Base-by-base conservation (phyloP, 2,329 filamentous ascomycete genomes). In the Calonectria henricotiae region DNA sequence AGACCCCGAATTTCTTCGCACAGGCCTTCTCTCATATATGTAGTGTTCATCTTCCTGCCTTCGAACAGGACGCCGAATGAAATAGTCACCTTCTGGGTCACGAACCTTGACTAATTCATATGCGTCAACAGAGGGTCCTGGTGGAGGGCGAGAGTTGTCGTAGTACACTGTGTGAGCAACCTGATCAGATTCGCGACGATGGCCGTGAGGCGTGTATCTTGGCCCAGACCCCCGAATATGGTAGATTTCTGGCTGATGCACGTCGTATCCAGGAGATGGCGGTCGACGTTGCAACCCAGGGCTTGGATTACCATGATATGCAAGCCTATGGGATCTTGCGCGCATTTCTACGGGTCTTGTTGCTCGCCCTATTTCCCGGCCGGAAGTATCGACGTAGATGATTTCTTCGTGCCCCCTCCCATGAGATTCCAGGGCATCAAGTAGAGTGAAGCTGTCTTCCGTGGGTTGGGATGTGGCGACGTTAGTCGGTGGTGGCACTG, bases 51-150 rank as follows among this genome's bases (percentile, higher is more conserved):
- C 62, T 13, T 69, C 73, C 30, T 81, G 80, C 35, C 79, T 77
- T 46, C 77, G 76, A 27, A 85, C 72, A 5, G 85, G 85, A 32
- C 85, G 82, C 44, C 83, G 81, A 64, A 87, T 81, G 69, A 85
- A 83, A 70, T 87, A 88, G 60, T 85, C 82, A 12, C 86, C 86
- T 23, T 83, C 78, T 2, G 83, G 79, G 73, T 86, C 84, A 13
- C 82, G 80, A 8, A 86, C 83, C 44, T 85, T 82, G 39, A 89
- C 81, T 12, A 87, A 79, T 74, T 89, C 86, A 69, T 84, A 85
- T 5, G 81, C 73, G 55, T 83, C 82, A 6, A 75, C 67, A 15
- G 70, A 61, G 30, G 61, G 71, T 9, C 62, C 63, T 20, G 51
- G 37, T 5, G 67, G 67, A n/a, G 65, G 70, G 17, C 17, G 69